Evolutionary conservation across 2,329 filamentous ascomycete species (phyloP).

Genomic region (Botrytis medusae): DNA sequence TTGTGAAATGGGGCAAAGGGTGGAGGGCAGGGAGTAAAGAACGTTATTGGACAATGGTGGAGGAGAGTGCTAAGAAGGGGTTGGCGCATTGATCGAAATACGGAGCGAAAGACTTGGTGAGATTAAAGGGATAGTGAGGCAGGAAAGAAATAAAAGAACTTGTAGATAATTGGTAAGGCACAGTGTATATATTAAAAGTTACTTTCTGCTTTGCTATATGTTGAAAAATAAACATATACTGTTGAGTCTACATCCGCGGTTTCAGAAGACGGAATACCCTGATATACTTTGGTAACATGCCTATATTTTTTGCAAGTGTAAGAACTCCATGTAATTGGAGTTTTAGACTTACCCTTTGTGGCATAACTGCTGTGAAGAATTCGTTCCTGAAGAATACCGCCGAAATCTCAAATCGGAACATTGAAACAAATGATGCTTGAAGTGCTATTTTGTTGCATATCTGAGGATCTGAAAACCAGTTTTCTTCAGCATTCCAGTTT

Average conservation of each 20-base stretch:
- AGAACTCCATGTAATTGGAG: too few species aligned
- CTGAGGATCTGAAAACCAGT: too few species aligned
- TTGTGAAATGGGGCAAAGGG: too few species aligned
- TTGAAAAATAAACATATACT: not conserved
- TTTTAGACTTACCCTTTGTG: too few species aligned
- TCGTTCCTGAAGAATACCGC: not conserved
- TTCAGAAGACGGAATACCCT: not conserved
- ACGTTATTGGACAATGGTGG: too few species aligned
- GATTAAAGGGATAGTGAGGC: not conserved
- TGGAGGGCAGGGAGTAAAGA: too few species aligned
- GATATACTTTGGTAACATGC: accelerated
- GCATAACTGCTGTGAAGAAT: not conserved
- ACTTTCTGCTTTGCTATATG: not conserved
- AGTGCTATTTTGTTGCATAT: not conserved
- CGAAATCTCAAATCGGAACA: not conserved
- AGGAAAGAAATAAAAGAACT: not conserved
- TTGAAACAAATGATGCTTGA: not conserved
- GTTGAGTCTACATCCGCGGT: not conserved
- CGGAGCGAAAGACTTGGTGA: not conserved
- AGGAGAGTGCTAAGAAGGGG: not conserved
- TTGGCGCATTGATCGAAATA: not conserved
- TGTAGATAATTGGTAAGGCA: not conserved
- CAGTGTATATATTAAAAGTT: not conserved
- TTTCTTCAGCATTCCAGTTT: too few species aligned
- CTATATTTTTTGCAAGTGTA: not conserved